Evolutionary conservation across 495 filamentous ascomycete genomes (phyloP).

Genomic region (Neurospora sp.): DNA sequence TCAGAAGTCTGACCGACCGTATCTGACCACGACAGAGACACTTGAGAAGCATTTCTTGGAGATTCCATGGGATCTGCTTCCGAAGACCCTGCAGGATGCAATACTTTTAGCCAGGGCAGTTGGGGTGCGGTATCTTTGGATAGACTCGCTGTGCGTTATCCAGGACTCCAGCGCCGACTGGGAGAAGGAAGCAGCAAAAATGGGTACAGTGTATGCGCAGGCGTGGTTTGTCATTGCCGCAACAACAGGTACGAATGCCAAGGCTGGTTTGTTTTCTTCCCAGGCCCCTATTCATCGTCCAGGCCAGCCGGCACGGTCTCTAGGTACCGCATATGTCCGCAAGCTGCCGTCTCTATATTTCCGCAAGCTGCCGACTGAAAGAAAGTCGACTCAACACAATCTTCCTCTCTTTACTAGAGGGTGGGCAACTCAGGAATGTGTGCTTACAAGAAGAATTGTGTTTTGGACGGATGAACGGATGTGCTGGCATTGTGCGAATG

Average conservation of each 20-base stretch:
- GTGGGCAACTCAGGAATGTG: background rate
- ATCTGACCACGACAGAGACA: accelerated
- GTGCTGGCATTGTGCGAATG: accelerated
- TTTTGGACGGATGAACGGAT: background rate
- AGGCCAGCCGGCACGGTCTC: background rate
- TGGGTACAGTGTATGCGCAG: background rate
- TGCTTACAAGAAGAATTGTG: background rate
- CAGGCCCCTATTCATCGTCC: background rate
- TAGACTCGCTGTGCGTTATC: background rate
- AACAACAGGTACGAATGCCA: accelerated
- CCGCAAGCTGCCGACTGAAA: background rate
- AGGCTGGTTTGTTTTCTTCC: background rate
- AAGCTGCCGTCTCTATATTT: background rate
- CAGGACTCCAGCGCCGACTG: background rate
- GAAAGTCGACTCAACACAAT: background rate
- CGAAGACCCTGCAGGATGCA: background rate
- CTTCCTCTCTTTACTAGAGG: background rate
- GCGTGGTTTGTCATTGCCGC: background rate
- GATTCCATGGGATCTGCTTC: background rate
- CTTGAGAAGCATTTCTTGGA: background rate
- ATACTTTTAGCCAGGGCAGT: background rate
- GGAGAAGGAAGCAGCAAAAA: accelerated
- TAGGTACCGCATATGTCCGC: background rate
- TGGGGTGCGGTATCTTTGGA: background rate
- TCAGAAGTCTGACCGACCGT: background rate